phyloP scores from a whole-genome alignment of 2,329 filamentous ascomycete species.

The Fusarium vanettenii region DNA sequence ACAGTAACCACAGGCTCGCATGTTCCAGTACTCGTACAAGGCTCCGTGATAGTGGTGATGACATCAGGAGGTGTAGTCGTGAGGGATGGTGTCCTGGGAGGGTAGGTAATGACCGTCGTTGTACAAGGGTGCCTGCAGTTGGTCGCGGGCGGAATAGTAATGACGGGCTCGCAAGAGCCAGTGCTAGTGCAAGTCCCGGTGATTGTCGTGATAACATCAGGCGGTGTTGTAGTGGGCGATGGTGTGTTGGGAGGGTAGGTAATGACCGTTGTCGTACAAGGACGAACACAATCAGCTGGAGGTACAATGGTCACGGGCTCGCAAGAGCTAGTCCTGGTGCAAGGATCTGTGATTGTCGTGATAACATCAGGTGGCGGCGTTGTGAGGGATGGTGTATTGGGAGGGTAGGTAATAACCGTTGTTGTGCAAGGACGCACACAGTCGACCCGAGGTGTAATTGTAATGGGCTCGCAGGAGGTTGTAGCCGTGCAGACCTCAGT shows the following conservation, averaged over 20 bases:
- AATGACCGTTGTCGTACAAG: neutral
- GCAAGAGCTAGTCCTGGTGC: neutral
- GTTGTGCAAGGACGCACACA: neutral
- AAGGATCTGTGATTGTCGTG: neutral
- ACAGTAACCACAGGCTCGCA: neutral
- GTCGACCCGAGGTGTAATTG: neutral
- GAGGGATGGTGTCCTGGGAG: neutral
- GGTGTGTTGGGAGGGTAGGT: neutral
- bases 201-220: neutral
- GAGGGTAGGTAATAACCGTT: neutral
- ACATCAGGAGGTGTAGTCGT: neutral
- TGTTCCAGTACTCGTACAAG: neutral
- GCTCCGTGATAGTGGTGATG: neutral
- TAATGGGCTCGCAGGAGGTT: neutral
- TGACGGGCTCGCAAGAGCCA: neutral
- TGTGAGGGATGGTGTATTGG: neutral
- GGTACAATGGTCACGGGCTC: neutral
- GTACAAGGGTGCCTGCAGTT: neutral
- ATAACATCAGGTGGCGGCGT: neutral
- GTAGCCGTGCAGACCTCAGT: neutral
- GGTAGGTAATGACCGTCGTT: neutral
- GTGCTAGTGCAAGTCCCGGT: neutral
- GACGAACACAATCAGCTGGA: neutral
- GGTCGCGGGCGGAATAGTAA: neutral
- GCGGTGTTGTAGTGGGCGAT: neutral